Evolutionary conservation across 257 asterid species (phyloP).

Genomic region (Lycium barbarum): DNA sequence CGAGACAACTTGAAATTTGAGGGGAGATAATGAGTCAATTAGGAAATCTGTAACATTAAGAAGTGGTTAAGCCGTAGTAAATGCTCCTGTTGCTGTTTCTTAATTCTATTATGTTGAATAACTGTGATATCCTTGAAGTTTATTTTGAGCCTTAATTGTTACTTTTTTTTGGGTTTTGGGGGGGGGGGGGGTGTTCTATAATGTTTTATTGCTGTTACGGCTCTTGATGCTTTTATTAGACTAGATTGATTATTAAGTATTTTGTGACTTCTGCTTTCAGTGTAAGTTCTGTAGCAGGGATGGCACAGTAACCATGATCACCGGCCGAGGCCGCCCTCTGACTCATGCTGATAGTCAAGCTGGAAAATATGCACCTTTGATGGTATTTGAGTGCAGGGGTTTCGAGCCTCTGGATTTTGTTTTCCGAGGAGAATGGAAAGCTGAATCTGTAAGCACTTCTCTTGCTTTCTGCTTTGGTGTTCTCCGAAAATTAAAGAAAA

Average conservation of each 20-base stretch:
- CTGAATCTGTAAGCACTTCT: conserved; percentile 72
- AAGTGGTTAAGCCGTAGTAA: neutral
- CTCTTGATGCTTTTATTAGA: conserved; percentile 25
- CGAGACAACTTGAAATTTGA: neutral
- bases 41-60: neutral
- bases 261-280: conserved; percentile 44
- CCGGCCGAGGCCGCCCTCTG: conserved; percentile 80
- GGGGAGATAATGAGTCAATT: neutral
- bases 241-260: conserved; percentile 4
- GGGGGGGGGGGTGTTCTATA: too few relatives aligned
- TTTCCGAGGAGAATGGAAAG: conserved; percentile 83
- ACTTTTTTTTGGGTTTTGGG: neutral
- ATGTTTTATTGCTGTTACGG: conserved; percentile 12
- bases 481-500: neutral
- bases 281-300: conserved; percentile 93
- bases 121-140: neutral
- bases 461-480: conserved; percentile 2
- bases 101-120: neutral
- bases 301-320: conserved; percentile 76
- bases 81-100: neutral
- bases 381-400: conserved; percentile 79
- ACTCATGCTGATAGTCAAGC: conserved; percentile 61
- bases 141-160: neutral
- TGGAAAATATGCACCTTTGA: conserved; percentile 62
- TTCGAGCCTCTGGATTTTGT: conserved; percentile 75